Evolutionary conservation across 805 yeast species (phyloP), one percentile per base, ranked within the genome.

Genomic region (Lachancea lanzarotensis): DNA sequence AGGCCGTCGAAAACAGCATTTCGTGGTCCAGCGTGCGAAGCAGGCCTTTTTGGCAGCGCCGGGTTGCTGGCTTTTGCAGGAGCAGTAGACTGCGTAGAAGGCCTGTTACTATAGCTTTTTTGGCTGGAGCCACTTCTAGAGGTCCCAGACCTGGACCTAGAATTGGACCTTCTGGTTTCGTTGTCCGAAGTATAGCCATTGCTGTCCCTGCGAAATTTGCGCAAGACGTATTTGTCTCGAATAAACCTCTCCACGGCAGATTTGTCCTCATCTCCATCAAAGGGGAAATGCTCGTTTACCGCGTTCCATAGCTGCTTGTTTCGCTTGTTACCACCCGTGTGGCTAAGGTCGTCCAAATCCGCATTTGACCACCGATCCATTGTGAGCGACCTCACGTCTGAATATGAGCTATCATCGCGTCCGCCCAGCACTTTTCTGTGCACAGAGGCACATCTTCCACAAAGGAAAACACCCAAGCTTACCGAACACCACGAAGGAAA

Each of bases 361-460:
- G 68, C 69, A 4, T 60, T 60, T 1, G 71, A 52, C 95, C 95
- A 87, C 3, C 69, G 64, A 53, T 87, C 95, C 59, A 83, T 69
- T 4, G 89, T 79, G 43, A 87, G 67, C 0, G 90, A 82, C 55
- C 84, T 84, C 7, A 85, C 86, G 41, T 70, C 66, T 4, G 90
- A 81, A 11, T 81, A 63, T 34, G 78, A 79, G 9, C 43, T 55
- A 38, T 61, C 65, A 26, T 53, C 57, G 20, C 63, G 50, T 1
- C 71, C 54, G 0, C 88, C 85, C 35, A 85, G 68, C 13, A 59
- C 48, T 45, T 75, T 75, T 48, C 87, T 70, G 63, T 87, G 95
- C 29, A 81, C 72, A 3, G 86, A 78, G 8, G 95, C 91, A 72
- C 95, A 87, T 52, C 93, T 69, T 13, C 93, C 93, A 68, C 95